Percentiles rank a stretch among this genome's conserved stretches.
phyloP scores from a whole-genome alignment of 2,329 filamentous ascomycete species.

The Metarhizium guizhouense region DNA sequence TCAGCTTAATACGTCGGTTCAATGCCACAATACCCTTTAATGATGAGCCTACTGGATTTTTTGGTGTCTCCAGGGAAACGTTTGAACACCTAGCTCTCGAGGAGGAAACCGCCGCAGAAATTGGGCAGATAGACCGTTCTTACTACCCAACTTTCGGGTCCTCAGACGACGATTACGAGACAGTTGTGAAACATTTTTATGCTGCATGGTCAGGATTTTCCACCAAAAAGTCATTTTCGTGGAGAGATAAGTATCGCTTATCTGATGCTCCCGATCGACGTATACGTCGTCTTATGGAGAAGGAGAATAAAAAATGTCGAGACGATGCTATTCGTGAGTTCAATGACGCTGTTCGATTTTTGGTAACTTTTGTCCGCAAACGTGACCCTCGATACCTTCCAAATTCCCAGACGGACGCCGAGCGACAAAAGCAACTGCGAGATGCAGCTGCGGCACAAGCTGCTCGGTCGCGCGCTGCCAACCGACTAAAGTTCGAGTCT shows the following conservation, averaged over 20 bases:
- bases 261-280: constrained; percentile 82
- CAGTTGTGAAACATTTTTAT: constrained; percentile 74
- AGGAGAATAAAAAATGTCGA: constrained; percentile 79
- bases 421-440: constrained; percentile 69
- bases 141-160: constrained; percentile 79
- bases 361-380: constrained; percentile 84
- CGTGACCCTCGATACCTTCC: constrained; percentile 77
- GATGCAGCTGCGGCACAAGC: constrained; percentile 78
- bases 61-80: constrained; percentile 63
- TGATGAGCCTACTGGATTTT: constrained; percentile 77
- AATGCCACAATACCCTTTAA: constrained; percentile 69
- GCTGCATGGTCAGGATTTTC: constrained; percentile 69
- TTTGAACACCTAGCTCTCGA: constrained; percentile 77
- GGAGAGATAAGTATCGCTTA: constrained; percentile 78
- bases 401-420: constrained; percentile 68
- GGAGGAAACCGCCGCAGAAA: constrained; percentile 66
- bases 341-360: constrained; percentile 80
- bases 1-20: constrained; percentile 71
- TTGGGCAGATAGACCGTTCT: constrained; percentile 49
- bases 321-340: constrained; percentile 81
- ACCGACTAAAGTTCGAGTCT: constrained; percentile 62
- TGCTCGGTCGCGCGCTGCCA: constrained; percentile 69
- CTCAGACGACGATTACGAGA: constrained; percentile 66
- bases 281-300: constrained; percentile 79
- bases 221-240: constrained; percentile 78